Percentiles rank a stretch among this genome's conserved stretches.
These are phyloP conservation scores for Cotoneaster glaucophyllus DNA, from an alignment of 306 rosid species.

Conservation along the genomic window DNA sequence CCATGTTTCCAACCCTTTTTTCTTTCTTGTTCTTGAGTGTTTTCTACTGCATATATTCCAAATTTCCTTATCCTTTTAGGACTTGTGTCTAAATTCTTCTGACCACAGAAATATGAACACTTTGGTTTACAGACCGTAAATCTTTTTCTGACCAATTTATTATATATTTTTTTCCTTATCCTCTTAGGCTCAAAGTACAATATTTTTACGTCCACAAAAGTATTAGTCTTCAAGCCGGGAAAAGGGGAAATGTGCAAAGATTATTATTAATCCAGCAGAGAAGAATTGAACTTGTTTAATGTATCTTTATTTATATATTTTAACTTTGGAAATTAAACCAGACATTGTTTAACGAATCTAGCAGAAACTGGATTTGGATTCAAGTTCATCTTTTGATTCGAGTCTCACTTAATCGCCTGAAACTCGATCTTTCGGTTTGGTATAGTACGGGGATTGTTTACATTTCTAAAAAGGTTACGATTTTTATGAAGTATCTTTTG, in stretches of 20 bases:
- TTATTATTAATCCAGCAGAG: too few species aligned
- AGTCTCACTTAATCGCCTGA: too few species aligned
- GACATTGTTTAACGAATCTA: conserved; percentile 17
- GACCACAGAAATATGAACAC: conserved; percentile 21
- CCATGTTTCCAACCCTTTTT: background rate
- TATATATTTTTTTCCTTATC: conserved; percentile 16
- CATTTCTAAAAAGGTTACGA: background rate
- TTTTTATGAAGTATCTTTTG: background rate
- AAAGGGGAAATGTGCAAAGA: background rate
- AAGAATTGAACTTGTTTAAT: too few species aligned
- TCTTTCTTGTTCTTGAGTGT: background rate
- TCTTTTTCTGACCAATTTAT: background rate
- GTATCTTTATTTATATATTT: background rate
- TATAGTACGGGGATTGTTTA: background rate
- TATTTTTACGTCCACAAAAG: conserved; percentile 28
- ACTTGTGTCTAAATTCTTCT: conserved; percentile 10
- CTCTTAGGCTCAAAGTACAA: conserved; percentile 3
- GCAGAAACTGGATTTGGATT: background rate
- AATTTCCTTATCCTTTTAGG: conserved; percentile 21
- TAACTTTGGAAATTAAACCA: background rate
- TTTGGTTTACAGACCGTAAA: background rate
- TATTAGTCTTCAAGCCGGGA: background rate
- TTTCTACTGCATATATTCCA: background rate
- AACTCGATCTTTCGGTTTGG: background rate
- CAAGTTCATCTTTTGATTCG: background rate